Evolutionary conservation across 306 rosid genomes (phyloP), one percentile per base, ranked within the genome.

Genomic region (Casuarina glauca): DNA sequence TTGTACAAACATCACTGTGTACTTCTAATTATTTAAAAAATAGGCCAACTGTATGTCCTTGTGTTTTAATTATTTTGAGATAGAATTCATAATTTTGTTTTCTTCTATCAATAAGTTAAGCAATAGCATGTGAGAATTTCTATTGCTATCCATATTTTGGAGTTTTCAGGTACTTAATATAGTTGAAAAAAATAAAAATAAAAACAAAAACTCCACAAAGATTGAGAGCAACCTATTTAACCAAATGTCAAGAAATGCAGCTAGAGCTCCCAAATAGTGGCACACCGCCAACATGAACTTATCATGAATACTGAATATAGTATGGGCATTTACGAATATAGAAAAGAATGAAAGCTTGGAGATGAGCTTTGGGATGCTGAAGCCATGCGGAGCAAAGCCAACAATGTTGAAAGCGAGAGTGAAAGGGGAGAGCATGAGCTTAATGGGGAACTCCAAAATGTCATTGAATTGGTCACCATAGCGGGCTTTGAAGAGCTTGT

Each of bases 301-400:
- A 3, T 63, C 13, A 8, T 38, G 3, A 68, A 77, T 51, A 52
- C 6, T 64, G 67, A 62, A 39, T 43, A 48, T 9, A 45, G 15
- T 9, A 45, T 9, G 58, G 78, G 41, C 51, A 88, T 93, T 79
- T 77, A 95, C 97, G 76, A 95, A 95, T 55, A 95, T 82, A 13
- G 99, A 95, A 76, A 91, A 86, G 74, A 57, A 89, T 0, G 99
- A 92, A 82, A 95, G 92, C 93, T 95, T 92, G 72, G 99, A 91
- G 62, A 93, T 80, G 73, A 95, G 86, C 79, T 95, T 90, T 6
- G 99, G 97, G n/a, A 95, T 91, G 38, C 99, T 97, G 62, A 93
- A 95, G 73, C 99, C 99, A 26, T 97, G 97, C 20, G 87, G 89
- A 55, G 99, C 96, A 50, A 94, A 93, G 83, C 99, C 99, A 3